Evolutionary conservation across 73 alveolate genomes (phyloP).

Genomic region (Paraurostyla sp.): DNA sequence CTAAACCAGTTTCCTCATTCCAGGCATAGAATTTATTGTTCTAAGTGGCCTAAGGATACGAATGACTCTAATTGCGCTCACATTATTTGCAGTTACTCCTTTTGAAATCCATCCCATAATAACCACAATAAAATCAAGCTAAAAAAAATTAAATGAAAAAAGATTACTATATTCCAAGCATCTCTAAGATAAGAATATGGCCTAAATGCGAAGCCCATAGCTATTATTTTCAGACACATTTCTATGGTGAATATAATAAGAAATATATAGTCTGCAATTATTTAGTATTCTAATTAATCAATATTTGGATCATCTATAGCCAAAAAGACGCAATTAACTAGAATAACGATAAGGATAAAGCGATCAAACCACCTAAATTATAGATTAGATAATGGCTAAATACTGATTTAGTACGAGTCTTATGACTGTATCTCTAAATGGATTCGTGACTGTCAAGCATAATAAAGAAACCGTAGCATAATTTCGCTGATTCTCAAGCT

Average conservation of each 20-base stretch:
- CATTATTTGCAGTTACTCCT: conserved; percentile 57
- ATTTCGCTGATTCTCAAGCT: conserved; percentile 47
- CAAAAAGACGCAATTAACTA: conserved; percentile 65
- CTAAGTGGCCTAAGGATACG: conserved; percentile 87
- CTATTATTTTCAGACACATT: conserved; percentile 64
- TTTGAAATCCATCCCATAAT: conserved; percentile 80
- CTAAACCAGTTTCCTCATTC: conserved; percentile 77
- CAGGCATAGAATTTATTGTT: conserved; percentile 82
- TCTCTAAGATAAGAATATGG: conserved; percentile 83
- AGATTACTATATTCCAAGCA: conserved; percentile 80
- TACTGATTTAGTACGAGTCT: conserved; percentile 57
- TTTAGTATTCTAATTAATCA: not conserved
- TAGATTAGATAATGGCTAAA: not conserved
- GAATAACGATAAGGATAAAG: conserved; percentile 51
- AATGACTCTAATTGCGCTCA: conserved; percentile 76
- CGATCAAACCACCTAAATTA: conserved; percentile 68
- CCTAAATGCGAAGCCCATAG: conserved; percentile 53
- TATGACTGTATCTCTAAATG: conserved; percentile 60
- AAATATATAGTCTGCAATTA: conserved; percentile 46
- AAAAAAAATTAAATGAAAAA: not conserved
- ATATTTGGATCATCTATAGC: conserved; percentile 64
- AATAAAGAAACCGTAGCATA: conserved; percentile 71
- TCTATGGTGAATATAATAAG: conserved; percentile 58
- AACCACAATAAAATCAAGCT: conserved; percentile 85
- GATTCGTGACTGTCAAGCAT: conserved; percentile 67